Evolutionary conservation across 1,139 yeast species (phyloP).

Genomic region (Yarrowia galli): DNA sequence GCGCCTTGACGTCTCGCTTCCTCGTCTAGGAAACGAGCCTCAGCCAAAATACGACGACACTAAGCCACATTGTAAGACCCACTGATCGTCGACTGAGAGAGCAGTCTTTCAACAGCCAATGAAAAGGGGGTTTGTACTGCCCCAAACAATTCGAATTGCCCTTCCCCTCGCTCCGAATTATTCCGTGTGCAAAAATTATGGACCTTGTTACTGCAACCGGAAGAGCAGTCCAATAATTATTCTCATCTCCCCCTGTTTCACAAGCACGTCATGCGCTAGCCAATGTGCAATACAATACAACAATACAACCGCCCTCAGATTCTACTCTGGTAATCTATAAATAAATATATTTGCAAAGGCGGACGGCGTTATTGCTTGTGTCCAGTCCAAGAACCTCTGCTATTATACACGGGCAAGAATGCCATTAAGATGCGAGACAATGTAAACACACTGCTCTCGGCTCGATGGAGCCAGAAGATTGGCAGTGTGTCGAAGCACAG

Average conservation of each 20-base stretch:
- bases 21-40: too few species aligned
- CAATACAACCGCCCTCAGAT: too few species aligned
- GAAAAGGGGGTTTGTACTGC: too few species aligned
- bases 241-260: neutral
- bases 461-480: conserved; percentile 12
- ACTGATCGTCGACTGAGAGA: too few species aligned
- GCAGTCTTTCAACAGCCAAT: too few species aligned
- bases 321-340: conserved; percentile 3
- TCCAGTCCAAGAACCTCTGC: neutral
- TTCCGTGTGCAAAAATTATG: too few species aligned
- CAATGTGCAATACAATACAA: too few species aligned
- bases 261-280: neutral
- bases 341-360: conserved; percentile 18
- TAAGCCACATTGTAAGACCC: too few species aligned
- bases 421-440: conserved; percentile 28
- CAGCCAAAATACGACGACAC: neutral
- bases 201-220: neutral
- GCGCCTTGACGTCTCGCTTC: too few species aligned
- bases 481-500: conserved; percentile 27
- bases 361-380: neutral
- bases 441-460: conserved; percentile 27
- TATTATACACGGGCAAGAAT: conserved; percentile 29
- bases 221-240: neutral
- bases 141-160: too few species aligned
- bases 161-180: too few species aligned